Conservation (phyloP, 2,329 filamentous ascomycete genomes). For the Pseudonectria buxi region DNA sequence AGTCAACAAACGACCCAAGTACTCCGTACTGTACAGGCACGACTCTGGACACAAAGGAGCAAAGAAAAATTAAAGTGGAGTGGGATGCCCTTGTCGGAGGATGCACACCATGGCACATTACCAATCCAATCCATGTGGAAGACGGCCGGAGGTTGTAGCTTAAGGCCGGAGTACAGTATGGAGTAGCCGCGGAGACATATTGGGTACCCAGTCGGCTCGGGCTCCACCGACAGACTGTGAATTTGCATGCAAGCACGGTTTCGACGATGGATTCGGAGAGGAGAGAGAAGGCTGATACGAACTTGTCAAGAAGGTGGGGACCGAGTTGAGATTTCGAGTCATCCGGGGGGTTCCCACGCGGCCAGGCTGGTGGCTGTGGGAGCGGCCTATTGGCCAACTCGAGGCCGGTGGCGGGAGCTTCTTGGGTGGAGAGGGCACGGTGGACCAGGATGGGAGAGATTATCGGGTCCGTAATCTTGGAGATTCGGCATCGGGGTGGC, state of each 20-base stretch:
- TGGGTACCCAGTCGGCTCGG: not conserved
- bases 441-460: no score
- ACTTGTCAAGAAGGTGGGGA: constrained; percentile 9
- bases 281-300: not conserved
- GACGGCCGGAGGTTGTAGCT: constrained; percentile 4
- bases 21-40: no score
- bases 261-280: not conserved
- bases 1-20: no score
- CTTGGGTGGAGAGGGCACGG: not conserved
- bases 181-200: not conserved
- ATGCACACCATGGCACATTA: constrained; percentile 3
- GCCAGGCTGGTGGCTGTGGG: not conserved
- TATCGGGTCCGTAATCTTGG: no score
- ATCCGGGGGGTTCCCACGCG: constrained; percentile 6
- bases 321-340: constrained; percentile 4
- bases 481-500: no score
- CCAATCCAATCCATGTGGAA: constrained; percentile 5
- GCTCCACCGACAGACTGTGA: not conserved
- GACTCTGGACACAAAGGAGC: no score
- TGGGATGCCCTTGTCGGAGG: no score
- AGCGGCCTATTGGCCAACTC: constrained; percentile 2
- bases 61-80: no score
- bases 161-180: constrained; percentile 1
- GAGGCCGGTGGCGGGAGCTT: constrained; percentile 4
- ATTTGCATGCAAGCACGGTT: constrained; percentile 1